Conservation (phyloP, 192 early-diverging fungal genomes). For the Umbelopsis vinacea region DNA sequence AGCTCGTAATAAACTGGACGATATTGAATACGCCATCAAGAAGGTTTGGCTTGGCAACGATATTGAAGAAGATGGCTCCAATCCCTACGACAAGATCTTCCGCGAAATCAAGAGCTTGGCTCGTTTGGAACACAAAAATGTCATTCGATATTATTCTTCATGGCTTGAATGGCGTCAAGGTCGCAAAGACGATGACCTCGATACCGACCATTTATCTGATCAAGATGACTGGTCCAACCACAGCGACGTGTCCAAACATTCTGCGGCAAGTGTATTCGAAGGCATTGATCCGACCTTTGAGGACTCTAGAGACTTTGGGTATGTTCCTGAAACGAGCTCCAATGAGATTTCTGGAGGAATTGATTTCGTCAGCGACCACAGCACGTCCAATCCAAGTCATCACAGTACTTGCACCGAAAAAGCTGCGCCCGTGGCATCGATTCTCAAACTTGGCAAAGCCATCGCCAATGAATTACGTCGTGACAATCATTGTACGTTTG, state of each 20-base stretch:
- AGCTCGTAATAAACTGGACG: constrained; percentile 88
- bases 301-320: constrained; percentile 14
- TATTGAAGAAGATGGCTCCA: constrained; percentile 28
- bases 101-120: constrained; percentile 92
- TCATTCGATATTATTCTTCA: constrained; percentile 90
- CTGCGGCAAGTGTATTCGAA: constrained; percentile 1
- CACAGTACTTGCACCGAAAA: neutral
- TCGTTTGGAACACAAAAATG: constrained; percentile 82
- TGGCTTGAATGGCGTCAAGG: constrained; percentile 78
- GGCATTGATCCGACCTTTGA: constrained; percentile 25
- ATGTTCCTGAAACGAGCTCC: constrained; percentile 15
- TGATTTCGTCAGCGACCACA: constrained; percentile 34
- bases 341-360: constrained; percentile 34
- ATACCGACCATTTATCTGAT: constrained; percentile 29
- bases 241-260: constrained; percentile 16
- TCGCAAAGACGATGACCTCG: constrained; percentile 33
- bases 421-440: neutral
- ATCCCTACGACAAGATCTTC: constrained; percentile 74
- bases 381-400: neutral
- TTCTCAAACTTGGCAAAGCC: constrained; percentile 14
- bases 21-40: constrained; percentile 91
- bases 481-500: constrained; percentile 19
- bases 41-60: constrained; percentile 68
- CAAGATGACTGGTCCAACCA: constrained; percentile 44
- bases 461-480: constrained; percentile 4